Evolutionary conservation across 2,329 filamentous ascomycete species (phyloP), one percentile per base, ranked within the genome.

Genomic region (Ophiostoma sp.): DNA sequence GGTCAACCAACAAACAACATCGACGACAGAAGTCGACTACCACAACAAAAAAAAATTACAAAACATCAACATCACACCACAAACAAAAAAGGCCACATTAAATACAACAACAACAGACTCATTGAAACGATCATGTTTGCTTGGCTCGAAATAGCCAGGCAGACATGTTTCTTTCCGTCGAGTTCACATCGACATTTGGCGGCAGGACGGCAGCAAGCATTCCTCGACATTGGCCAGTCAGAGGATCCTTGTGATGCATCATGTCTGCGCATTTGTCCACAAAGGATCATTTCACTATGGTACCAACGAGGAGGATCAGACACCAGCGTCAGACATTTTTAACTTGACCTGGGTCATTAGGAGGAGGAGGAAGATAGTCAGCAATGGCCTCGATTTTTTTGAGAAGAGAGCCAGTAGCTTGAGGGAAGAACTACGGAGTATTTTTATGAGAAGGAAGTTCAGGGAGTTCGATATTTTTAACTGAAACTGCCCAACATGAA

Each of bases 391-490:
- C 25, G 28, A 22, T 1, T 15, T 57, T 15, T 57, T 57, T 15
- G 2, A 31, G n/a, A 6, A 57, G 22, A 57, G 25, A 25, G 25
- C 25, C 8, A 22, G 59, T 28, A 33, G 17, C 8, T 1, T 19
- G 8, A n/a, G 57, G 19, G 42, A 50, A 36, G 39, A 17, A 4
- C 17, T 48, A 19, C 15, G 15, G 42, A 48, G 42, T 3, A 6
- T 4, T 17, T 15, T 19, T 48, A 48, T 19, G 19, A 15, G 25
- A n/a, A 36, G 4, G 22, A 36, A n/a, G 25, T 57, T 70, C 68
- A 6, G 66, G n/a, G 55, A 45, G 64, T 71, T 72, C 8, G 70
- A 69, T 61, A 66, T 73, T 75, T 75, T 75, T 9, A 68, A 50
- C 45, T 66, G 48, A 61, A 71, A 74, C 50, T n/a, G 28, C 39